A percentile compares a stretch with the other conserved stretches of the same genome.
Evolutionary conservation across 495 filamentous ascomycete genomes (phyloP).

Genomic region (Aspergillus funiculosus): DNA sequence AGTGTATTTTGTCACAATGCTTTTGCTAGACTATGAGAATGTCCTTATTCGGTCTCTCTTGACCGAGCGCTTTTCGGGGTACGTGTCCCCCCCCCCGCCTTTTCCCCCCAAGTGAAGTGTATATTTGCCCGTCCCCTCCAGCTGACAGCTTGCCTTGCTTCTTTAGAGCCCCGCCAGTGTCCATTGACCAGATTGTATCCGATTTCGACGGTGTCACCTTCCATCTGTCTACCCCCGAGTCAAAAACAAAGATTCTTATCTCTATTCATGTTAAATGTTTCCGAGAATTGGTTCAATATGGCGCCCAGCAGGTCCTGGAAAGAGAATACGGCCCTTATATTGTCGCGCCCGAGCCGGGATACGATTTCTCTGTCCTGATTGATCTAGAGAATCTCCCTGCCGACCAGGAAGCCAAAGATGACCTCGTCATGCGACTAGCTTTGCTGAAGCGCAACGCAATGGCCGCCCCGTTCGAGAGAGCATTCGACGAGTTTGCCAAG

Average conservation of each 20-base stretch:
- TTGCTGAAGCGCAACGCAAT: conserved; percentile 95
- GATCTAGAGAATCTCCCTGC: conserved; percentile 83
- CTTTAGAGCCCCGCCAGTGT: conserved; percentile 67
- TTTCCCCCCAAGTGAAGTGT: conserved; percentile 20
- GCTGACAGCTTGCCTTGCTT: conserved; percentile 29
- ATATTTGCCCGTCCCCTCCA: conserved; percentile 24
- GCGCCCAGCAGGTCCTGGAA: conserved; percentile 82
- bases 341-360: conserved; percentile 77
- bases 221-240: conserved; percentile 91
- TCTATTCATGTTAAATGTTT: conserved; percentile 94
- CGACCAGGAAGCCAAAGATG: conserved; percentile 73
- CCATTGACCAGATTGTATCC: conserved; percentile 94
- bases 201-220: conserved; percentile 98
- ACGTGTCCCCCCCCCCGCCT: conserved; percentile 25
- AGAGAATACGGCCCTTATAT: conserved; percentile 94
- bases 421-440: conserved; percentile 76
- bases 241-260: conserved; percentile 85
- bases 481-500: conserved; percentile 85
- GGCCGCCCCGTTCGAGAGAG: conserved; percentile 95
- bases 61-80: conserved; percentile 92
- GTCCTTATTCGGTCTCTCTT: conserved; percentile 93
- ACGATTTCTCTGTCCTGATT: conserved; percentile 87
- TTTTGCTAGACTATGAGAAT: conserved; percentile 98
- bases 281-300: conserved; percentile 84
- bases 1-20: conserved; percentile 50